phyloP scores from a whole-genome alignment of 2,329 filamentous ascomycete genomes.

The Fusarium sp. region DNA sequence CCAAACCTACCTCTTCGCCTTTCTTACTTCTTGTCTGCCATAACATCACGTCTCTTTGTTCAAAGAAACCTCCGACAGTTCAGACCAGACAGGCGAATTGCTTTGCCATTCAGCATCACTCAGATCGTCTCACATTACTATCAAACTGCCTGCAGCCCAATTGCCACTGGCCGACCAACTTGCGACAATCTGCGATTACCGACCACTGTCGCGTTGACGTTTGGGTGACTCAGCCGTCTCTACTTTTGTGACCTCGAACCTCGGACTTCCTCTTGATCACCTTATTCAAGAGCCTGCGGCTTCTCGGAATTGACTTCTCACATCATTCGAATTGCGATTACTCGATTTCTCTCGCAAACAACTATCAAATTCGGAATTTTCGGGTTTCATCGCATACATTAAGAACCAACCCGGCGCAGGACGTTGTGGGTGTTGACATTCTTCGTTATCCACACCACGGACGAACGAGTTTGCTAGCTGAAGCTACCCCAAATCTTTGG shows the following conservation, averaged over 20 bases:
- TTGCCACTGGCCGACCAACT: slow-evolving; percentile 25
- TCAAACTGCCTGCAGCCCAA: slow-evolving; percentile 13
- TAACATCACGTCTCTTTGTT: slow-evolving; percentile 30
- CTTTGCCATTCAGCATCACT: slow-evolving; percentile 12
- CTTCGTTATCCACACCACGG: slow-evolving; percentile 9
- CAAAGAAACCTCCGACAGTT: slow-evolving; percentile 23
- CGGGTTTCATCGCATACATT: slow-evolving; percentile 17
- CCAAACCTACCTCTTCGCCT: slow-evolving; percentile 42
- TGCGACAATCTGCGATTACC: slow-evolving; percentile 27
- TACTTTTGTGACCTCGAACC: slow-evolving; percentile 27
- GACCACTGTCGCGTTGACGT: slow-evolving; percentile 18
- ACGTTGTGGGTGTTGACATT: slow-evolving; percentile 38
- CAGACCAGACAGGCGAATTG: slow-evolving; percentile 22
- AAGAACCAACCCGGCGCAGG: slow-evolving; percentile 34
- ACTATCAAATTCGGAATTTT: slow-evolving; percentile 1
- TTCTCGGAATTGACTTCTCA: slow-evolving; percentile 11
- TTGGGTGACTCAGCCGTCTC: slow-evolving; percentile 40
- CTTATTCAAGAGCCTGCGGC: slow-evolving; percentile 8
- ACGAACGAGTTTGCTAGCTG: slow-evolving; percentile 21
- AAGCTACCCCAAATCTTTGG: slow-evolving; percentile 26
- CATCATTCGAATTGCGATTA: slow-evolving; percentile 21
- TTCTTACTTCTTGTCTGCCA: slow-evolving; percentile 33
- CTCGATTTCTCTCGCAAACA: slow-evolving; percentile 2
- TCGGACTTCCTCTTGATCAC: slow-evolving; percentile 16
- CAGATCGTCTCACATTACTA: slow-evolving; percentile 10